These are phyloP conservation scores for Pichia membranifaciens DNA, from an alignment of 805 yeast genomes.

Conservation along the genomic window DNA sequence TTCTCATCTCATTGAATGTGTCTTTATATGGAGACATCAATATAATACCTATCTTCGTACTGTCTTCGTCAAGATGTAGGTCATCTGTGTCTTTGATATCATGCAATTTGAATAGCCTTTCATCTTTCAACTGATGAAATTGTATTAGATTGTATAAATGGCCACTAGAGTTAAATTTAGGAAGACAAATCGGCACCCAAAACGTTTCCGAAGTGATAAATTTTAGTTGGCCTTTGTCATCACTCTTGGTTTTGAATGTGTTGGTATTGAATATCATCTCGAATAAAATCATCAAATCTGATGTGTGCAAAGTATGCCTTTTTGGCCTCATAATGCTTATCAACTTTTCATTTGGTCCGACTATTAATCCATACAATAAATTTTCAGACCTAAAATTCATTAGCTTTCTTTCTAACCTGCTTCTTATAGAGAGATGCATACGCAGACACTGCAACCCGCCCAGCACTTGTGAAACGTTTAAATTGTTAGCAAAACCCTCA, in stretches of 20 bases:
- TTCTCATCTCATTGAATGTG: conserved; percentile 70
- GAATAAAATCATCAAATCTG: conserved; percentile 72
- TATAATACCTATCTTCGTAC: conserved; percentile 36
- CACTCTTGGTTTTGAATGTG: conserved; percentile 34
- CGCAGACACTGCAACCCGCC: conserved; percentile 63
- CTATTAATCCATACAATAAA: conserved; percentile 69
- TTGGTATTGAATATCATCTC: conserved; percentile 61
- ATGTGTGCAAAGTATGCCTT: conserved; percentile 71
- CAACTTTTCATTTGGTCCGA: conserved; percentile 57
- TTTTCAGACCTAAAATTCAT: conserved; percentile 44
- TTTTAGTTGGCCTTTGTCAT: conserved; percentile 12
- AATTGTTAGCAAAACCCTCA: conserved; percentile 40
- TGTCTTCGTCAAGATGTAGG: conserved; percentile 14
- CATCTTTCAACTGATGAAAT: conserved; percentile 40
- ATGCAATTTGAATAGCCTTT: conserved; percentile 26
- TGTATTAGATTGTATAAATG: conserved; percentile 78
- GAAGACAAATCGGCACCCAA: conserved; percentile 92
- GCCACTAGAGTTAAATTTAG: conserved; percentile 84
- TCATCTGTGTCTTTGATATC: conserved; percentile 17
- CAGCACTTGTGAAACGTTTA: conserved; percentile 54
- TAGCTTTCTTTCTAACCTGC: conserved; percentile 50
- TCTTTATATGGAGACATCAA: conserved; percentile 67
- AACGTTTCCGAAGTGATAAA: conserved; percentile 54
- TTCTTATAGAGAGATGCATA: conserved; percentile 52
- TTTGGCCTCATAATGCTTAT: conserved; percentile 70